A percentile compares a stretch with the other conserved stretches of the same genome.
phyloP scores from a whole-genome alignment of 2,329 filamentous ascomycete genomes.

The Alternaria atra region DNA sequence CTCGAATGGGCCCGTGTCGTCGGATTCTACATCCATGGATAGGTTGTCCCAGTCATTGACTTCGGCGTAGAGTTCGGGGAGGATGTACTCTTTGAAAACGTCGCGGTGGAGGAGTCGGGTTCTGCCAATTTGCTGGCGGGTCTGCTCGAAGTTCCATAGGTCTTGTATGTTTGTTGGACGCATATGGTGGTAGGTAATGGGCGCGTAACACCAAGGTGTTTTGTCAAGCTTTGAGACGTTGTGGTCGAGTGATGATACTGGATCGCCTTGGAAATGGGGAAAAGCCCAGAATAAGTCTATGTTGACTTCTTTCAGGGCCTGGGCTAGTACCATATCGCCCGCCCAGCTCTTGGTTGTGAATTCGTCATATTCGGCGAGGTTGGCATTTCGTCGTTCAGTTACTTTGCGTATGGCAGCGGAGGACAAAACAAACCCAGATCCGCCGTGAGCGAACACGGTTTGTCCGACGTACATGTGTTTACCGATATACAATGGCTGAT shows the following conservation, averaged over 20 bases:
- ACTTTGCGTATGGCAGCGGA: constrained; percentile 55
- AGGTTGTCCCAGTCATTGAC: constrained; percentile 10
- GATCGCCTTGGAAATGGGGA: constrained; percentile 33
- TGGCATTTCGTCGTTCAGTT: constrained; percentile 47
- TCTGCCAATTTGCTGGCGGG: constrained; percentile 4
- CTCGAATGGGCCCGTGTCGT: not conserved
- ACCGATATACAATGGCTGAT: constrained; percentile 60
- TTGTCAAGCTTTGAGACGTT: constrained; percentile 28
- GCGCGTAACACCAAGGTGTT: constrained; percentile 60
- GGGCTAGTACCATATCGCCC: constrained; percentile 61
- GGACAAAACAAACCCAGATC: constrained; percentile 61
- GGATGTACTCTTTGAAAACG: constrained; percentile 18
- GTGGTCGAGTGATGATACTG: constrained; percentile 34
- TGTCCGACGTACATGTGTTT: constrained; percentile 62
- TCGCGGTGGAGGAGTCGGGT: constrained; percentile 8
- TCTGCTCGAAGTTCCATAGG: constrained; percentile 57
- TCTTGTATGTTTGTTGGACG: constrained; percentile 52
- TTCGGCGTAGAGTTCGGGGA: not conserved
- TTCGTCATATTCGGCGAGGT: constrained; percentile 54
- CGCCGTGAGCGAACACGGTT: constrained; percentile 63
- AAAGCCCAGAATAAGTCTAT: constrained; percentile 28
- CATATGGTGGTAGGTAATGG: constrained; percentile 60
- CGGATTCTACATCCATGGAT: constrained; percentile 1
- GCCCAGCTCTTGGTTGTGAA: constrained; percentile 60
- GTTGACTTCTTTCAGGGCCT: constrained; percentile 56